Evolutionary conservation across 441 rosid species (phyloP).

Genomic region (Pelargonium myrrhifolium): DNA sequence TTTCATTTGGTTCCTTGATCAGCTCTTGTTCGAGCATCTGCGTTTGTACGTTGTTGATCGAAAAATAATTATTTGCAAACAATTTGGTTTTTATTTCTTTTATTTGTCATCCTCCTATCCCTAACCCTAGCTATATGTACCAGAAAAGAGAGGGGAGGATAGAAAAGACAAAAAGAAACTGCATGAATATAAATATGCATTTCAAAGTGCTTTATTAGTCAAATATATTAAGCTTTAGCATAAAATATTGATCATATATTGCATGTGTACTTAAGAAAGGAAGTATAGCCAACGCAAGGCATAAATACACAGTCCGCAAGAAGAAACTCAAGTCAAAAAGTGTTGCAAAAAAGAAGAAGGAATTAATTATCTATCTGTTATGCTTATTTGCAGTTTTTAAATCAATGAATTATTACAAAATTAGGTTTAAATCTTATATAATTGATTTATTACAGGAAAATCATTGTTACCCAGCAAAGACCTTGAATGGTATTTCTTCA

Average conservation of each 20-base stretch:
- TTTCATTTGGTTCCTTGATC: no score
- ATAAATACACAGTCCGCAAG: not conserved
- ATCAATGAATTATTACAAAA: not conserved
- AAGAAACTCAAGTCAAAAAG: not conserved
- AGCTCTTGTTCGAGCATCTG: no score
- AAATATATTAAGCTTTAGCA: not conserved
- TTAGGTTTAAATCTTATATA: not conserved
- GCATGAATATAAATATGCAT: not conserved
- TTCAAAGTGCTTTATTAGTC: not conserved
- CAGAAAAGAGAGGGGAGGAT: not conserved
- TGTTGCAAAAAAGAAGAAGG: no score
- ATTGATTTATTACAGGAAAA: conserved; percentile 38
- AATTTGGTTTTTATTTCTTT: no score
- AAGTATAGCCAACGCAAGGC: not conserved
- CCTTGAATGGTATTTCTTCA: conserved; percentile 89
- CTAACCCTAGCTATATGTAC: no score
- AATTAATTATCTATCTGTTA: no score
- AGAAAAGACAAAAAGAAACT: not conserved
- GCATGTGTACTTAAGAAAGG: not conserved
- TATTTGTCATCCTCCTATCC: no score
- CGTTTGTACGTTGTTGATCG: no score
- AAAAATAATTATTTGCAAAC: no score
- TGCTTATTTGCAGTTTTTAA: not conserved
- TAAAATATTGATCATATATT: not conserved
- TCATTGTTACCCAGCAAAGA: conserved; percentile 71